Base-by-base conservation (phyloP, 495 filamentous ascomycete species). In the Aspergillus funiculosus region DNA sequence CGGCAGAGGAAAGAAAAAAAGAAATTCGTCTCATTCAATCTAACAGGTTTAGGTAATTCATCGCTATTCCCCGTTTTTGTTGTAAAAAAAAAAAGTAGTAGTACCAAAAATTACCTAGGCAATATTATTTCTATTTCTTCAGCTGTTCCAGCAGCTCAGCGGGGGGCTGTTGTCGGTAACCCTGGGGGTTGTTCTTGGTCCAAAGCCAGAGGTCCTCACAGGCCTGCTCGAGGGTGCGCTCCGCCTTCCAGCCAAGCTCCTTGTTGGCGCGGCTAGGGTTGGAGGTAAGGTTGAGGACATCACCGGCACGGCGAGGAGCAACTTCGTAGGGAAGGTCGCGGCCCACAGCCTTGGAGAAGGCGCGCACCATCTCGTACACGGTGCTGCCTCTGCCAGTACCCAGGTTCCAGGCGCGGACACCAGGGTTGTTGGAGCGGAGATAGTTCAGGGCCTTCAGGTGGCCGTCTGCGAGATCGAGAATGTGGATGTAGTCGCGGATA, bases 201-300 rank as follows among this genome's bases (percentile, higher is more conserved):
- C 92, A 98, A 58, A 80, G 82, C 92, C 92, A 98, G 46, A 98
- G 75, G 61, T 97, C 89, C 60, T 81, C 81, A 64, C 92, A 98
- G 8, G 89, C 88, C 60, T 95, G 77, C 70, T 98, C 89, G 58
- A 98, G 77, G 11, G 88, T 91, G 38, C 80, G 76, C 73, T 90
- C 74, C 6, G 92, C 88, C 75, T 89, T 92, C 92, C 92, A 98
- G 32, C 79, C 74, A 15, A 98, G 77, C 75, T 98, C 92, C 54
- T 75, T 68, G 63, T 89, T 94, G 17, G 92, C 92, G 26, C 83
- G 80, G 19, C 75, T 81, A 9, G 94, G 87, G 71, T 96, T 89
- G 42, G 94, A 86, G 21, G 92, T 98, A 13, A 98, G 78, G 72
- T 98, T 86, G 32, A 98, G 69, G 18, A 98, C 92, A 60, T 98